Conservation (phyloP, 1,139 yeast species). For the Diutina scorzettiae region DNA sequence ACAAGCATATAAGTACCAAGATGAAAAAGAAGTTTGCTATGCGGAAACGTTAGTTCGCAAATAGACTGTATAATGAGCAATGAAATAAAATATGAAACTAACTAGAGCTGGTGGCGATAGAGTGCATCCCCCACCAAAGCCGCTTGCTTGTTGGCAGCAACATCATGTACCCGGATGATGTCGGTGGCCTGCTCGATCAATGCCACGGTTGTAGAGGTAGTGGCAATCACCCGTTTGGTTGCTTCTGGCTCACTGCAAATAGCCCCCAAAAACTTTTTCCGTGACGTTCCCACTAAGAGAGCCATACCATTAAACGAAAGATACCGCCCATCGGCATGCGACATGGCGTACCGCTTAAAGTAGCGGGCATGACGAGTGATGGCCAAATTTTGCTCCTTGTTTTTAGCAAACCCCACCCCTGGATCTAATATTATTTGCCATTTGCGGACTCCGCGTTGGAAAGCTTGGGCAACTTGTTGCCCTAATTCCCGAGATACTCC, state of each 20-base stretch:
- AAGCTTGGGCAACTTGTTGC: conserved; percentile 43
- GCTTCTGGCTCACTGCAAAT: conserved; percentile 43
- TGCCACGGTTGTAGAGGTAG: conserved; percentile 66
- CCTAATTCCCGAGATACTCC: conserved; percentile 58
- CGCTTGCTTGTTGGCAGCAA: conserved; percentile 51
- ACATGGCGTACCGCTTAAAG: conserved; percentile 38
- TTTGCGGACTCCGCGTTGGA: conserved; percentile 52
- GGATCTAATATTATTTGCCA: conserved; percentile 95
- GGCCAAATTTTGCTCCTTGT: conserved; percentile 51
- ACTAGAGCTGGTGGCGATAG: conserved; percentile 20
- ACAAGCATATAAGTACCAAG: conserved; percentile 38
- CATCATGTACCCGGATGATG: conserved; percentile 85
- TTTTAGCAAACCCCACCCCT: conserved; percentile 90
- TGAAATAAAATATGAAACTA: no score
- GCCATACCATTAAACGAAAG: conserved; percentile 44
- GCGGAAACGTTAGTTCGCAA: conserved; percentile 2
- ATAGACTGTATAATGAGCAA: no score
- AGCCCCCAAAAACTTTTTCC: conserved; percentile 77
- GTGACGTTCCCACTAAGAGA: conserved; percentile 71
- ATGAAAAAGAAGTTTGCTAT: conserved; percentile 24
- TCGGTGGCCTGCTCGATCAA: conserved; percentile 67
- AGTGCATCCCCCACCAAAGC: conserved; percentile 67
- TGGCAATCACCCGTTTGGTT: conserved; percentile 55
- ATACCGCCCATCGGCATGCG: conserved; percentile 16
- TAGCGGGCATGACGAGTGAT: conserved; percentile 46